A percentile compares a stretch with the other conserved stretches of the same genome.
Evolutionary conservation across 306 rosid genomes (phyloP).

Genomic region (Fagus crenata): DNA sequence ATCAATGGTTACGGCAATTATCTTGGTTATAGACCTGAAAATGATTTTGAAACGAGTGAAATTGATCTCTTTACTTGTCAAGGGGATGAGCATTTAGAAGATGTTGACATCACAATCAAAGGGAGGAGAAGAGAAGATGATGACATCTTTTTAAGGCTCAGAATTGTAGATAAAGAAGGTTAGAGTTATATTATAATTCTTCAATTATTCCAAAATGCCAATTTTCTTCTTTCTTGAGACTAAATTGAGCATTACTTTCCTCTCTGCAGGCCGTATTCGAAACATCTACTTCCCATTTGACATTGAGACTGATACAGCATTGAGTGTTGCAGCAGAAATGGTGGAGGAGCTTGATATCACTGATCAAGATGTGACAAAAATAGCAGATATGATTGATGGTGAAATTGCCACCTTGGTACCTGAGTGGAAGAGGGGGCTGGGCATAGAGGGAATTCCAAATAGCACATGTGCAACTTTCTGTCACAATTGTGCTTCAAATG

Average conservation of each 20-base stretch:
- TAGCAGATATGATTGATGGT: slow-evolving; percentile 85
- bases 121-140: slow-evolving; percentile 75
- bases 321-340: slow-evolving; percentile 88
- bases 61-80: slow-evolving; percentile 71
- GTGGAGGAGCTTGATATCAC: slow-evolving; percentile 84
- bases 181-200: slow-evolving; percentile 23
- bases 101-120: slow-evolving; percentile 64
- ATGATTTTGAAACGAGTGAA: slow-evolving; percentile 48
- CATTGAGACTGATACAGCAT: slow-evolving; percentile 73
- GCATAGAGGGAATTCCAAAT: slow-evolving; percentile 46
- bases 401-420: slow-evolving; percentile 76
- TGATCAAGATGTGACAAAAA: slow-evolving; percentile 75
- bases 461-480: slow-evolving; percentile 47
- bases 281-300: slow-evolving; percentile 97
- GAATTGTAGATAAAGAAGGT: slow-evolving; percentile 93
- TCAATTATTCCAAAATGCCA: slow-evolving; percentile 11
- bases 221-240: slow-evolving; percentile 13
- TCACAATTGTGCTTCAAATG: slow-evolving; percentile 54
- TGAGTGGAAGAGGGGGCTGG: slow-evolving; percentile 57
- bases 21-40: slow-evolving; percentile 47
- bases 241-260: slow-evolving; percentile 11
- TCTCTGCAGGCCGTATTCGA: slow-evolving; percentile 67
- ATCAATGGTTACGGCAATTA: slow-evolving; percentile 46
- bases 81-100: slow-evolving; percentile 62
- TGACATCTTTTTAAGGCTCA: slow-evolving; percentile 82